A percentile compares a stretch with the other conserved stretches of the same genome.
Evolutionary conservation across 208 protist species (phyloP).

Genomic region (Wallacemonas sp.): DNA sequence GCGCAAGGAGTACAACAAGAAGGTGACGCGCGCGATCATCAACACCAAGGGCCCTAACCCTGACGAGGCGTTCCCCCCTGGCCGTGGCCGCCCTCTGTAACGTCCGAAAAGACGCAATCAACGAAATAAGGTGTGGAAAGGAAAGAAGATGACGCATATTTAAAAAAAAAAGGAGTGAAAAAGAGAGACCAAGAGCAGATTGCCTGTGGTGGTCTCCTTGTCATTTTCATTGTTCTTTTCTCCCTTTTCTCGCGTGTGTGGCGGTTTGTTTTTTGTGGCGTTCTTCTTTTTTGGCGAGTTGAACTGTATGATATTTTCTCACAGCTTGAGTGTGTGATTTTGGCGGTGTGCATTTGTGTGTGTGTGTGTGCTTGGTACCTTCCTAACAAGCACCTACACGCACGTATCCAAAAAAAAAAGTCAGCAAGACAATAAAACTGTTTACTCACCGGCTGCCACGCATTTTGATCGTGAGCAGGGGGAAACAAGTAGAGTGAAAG

Average conservation of each 20-base stretch:
- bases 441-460: too few relatives aligned
- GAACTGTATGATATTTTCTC: neutral
- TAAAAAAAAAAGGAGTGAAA: conserved; percentile 13
- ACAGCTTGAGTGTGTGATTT: neutral
- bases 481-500: too few relatives aligned
- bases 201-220: too few relatives aligned
- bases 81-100: conserved; percentile 75
- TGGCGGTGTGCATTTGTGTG: neutral
- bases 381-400: too few relatives aligned
- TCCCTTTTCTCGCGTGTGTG: neutral
- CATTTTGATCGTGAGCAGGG: too few relatives aligned
- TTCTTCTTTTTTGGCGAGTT: neutral
- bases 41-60: conserved; percentile 65
- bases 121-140: conserved; percentile 8
- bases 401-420: neutral
- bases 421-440: neutral
- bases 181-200: neutral
- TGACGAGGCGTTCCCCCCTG: conserved; percentile 72
- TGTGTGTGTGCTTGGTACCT: neutral
- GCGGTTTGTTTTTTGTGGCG: too few relatives aligned
- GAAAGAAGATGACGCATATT: neutral
- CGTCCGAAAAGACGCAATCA: too few relatives aligned
- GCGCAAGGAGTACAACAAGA: conserved; percentile 89
- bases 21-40: conserved; percentile 83
- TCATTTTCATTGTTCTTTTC: conserved; percentile 18